phyloP scores from a whole-genome alignment of 2,329 filamentous ascomycete species.

The Cladophialophora exuberans region DNA sequence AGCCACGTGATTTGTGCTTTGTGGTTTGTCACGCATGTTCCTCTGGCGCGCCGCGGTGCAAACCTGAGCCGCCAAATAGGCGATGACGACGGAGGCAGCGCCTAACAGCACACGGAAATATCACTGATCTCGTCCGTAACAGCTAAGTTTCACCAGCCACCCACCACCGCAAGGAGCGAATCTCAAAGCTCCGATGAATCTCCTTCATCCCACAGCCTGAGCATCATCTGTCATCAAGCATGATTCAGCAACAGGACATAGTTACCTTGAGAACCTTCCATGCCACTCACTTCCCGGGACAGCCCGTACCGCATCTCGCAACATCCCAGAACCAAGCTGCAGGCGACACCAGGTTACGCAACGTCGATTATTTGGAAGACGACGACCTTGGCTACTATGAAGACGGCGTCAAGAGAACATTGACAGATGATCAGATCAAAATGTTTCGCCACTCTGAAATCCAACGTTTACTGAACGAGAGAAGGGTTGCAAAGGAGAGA shows the following conservation, averaged over 20 bases:
- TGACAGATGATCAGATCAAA: slow-evolving; percentile 87
- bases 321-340: neutral
- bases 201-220: no score
- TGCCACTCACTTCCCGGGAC: slow-evolving; percentile 28
- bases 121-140: no score
- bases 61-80: no score
- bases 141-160: no score
- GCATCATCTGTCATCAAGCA: neutral
- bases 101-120: no score
- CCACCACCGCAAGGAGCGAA: no score
- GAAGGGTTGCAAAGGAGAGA: slow-evolving; percentile 32
- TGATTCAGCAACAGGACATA: slow-evolving; percentile 22
- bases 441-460: slow-evolving; percentile 91
- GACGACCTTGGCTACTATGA: slow-evolving; percentile 73
- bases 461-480: slow-evolving; percentile 66
- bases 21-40: no score
- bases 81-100: no score
- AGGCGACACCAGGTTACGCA: neutral
- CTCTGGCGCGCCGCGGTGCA: no score
- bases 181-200: no score
- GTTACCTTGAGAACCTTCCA: slow-evolving; percentile 28
- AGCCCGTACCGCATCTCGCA: slow-evolving; percentile 21
- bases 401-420: slow-evolving; percentile 83
- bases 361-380: neutral
- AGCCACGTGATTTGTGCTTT: no score